A percentile compares a stretch with the other conserved stretches of the same genome.
Conservation (phyloP, 2,329 filamentous ascomycete genomes). For the Aspergillus neotritici region DNA sequence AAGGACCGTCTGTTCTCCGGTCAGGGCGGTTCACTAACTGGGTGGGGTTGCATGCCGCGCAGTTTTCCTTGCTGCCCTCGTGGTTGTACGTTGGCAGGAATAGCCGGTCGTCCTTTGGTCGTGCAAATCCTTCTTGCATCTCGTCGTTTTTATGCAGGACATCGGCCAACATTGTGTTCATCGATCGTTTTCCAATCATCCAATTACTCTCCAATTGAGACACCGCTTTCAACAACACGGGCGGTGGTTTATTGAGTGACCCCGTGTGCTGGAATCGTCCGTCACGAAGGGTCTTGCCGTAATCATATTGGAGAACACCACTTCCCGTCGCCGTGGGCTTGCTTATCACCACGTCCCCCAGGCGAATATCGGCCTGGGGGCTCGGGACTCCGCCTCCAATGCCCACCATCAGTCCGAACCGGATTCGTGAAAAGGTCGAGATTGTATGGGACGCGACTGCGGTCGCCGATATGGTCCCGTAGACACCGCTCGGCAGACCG, state of each 20-base stretch:
- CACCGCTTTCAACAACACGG: slow-evolving; percentile 13
- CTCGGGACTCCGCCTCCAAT: slow-evolving; percentile 27
- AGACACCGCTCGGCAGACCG: slow-evolving; percentile 15
- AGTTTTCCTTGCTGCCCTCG: slow-evolving; percentile 1
- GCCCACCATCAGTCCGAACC: slow-evolving; percentile 24
- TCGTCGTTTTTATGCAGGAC: neutral
- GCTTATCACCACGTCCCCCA: slow-evolving; percentile 28
- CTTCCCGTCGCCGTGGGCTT: slow-evolving; percentile 9
- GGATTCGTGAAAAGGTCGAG: slow-evolving; percentile 20
- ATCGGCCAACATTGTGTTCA: neutral
- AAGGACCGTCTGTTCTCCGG: slow-evolving; percentile 6
- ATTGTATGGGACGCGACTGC: slow-evolving; percentile 19
- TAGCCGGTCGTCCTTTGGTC: slow-evolving; percentile 10
- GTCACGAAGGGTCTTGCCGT: slow-evolving; percentile 18
- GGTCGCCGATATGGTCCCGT: slow-evolving; percentile 20
- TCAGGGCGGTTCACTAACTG: slow-evolving; percentile 9
- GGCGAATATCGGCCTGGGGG: slow-evolving; percentile 17
- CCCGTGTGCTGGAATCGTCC: slow-evolving; percentile 18
- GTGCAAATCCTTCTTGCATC: slow-evolving; percentile 4
- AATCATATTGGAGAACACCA: slow-evolving; percentile 28
- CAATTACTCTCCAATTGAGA: neutral
- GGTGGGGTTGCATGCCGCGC: slow-evolving; percentile 13
- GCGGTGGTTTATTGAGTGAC: slow-evolving; percentile 10
- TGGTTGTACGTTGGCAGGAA: slow-evolving; percentile 11
- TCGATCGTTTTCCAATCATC: neutral